phyloP scores from a whole-genome alignment of 805 yeast genomes.

The Millerozyma acaciae region DNA sequence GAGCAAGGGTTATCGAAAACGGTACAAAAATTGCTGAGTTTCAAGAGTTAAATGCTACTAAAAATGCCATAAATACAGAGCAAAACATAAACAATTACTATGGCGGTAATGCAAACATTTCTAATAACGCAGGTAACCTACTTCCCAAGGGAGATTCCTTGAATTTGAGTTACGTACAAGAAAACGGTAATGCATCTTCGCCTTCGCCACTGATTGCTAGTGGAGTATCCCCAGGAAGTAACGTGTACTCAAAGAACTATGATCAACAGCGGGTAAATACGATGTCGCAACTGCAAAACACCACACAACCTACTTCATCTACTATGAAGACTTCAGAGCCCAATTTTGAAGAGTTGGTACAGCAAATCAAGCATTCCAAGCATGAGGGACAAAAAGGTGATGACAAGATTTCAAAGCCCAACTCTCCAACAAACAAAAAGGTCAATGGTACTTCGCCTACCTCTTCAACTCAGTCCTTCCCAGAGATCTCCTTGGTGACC shows the following conservation, averaged over 20 bases:
- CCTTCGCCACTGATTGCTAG: constrained; percentile 12
- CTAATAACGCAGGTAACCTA: not conserved
- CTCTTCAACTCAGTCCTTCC: constrained; percentile 38
- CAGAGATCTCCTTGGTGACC: constrained; percentile 54
- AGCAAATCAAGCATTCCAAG: constrained; percentile 22
- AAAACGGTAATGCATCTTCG: no score
- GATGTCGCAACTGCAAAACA: no score
- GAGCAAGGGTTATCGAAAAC: constrained; percentile 37
- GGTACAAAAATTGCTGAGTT: constrained; percentile 36
- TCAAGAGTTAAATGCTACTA: constrained; percentile 28
- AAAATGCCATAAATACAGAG: constrained; percentile 20
- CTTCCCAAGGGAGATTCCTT: not conserved
- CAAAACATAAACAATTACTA: constrained; percentile 17
- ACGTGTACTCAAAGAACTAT: constrained; percentile 10
- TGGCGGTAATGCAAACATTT: constrained; percentile 6
- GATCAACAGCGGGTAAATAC: no score
- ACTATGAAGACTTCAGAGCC: constrained; percentile 9
- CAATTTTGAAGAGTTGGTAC: constrained; percentile 32
- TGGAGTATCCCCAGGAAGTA: constrained; percentile 27
- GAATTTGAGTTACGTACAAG: not conserved
- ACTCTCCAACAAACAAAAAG: constrained; percentile 4
- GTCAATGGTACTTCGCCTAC: constrained; percentile 29
- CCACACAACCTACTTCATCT: no score
- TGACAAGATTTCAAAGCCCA: not conserved
- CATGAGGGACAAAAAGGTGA: constrained; percentile 2